phyloP scores from a whole-genome alignment of 2,329 filamentous ascomycete species.

The Xylariaceae sp. region DNA sequence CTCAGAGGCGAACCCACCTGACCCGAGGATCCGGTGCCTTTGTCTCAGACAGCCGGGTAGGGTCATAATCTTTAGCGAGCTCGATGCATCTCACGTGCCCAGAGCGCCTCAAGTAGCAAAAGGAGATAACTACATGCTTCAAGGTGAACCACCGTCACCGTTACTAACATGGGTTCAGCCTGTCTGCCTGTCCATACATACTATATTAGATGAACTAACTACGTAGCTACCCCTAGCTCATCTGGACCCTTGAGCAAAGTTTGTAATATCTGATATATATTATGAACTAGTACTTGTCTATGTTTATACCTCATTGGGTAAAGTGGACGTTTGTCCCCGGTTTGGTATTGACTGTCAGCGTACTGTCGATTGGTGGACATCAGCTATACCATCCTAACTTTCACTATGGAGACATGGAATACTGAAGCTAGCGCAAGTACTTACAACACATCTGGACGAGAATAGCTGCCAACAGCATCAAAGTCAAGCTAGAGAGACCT shows the following conservation, averaged over 20 bases:
- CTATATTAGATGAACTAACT: neutral
- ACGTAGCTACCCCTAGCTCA: neutral
- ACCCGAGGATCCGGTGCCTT: conserved; percentile 18
- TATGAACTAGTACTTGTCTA: neutral
- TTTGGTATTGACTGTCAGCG: conserved; percentile 38
- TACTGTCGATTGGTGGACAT: conserved; percentile 10
- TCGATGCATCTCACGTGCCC: conserved; percentile 13
- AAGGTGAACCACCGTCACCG: neutral
- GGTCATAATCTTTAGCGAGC: conserved; percentile 10
- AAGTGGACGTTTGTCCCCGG: conserved; percentile 36
- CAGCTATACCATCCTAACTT: conserved; percentile 2
- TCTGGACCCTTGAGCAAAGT: neutral
- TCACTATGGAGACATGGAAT: neutral
- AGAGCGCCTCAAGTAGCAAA: neutral
- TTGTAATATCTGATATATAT: neutral
- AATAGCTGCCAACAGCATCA: conserved; percentile 45
- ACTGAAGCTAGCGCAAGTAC: conserved; percentile 18
- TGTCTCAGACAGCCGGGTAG: neutral
- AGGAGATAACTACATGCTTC: neutral
- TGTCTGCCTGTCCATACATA: too few species aligned
- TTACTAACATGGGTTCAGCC: neutral
- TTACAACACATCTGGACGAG: conserved; percentile 45
- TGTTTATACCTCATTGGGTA: conserved; percentile 10
- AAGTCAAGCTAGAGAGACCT: conserved; percentile 42
- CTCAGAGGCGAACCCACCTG: conserved; percentile 3